These are phyloP conservation scores for Entonaema liquescens DNA, from an alignment of 495 filamentous ascomycete species.

Conservation along the genomic window DNA sequence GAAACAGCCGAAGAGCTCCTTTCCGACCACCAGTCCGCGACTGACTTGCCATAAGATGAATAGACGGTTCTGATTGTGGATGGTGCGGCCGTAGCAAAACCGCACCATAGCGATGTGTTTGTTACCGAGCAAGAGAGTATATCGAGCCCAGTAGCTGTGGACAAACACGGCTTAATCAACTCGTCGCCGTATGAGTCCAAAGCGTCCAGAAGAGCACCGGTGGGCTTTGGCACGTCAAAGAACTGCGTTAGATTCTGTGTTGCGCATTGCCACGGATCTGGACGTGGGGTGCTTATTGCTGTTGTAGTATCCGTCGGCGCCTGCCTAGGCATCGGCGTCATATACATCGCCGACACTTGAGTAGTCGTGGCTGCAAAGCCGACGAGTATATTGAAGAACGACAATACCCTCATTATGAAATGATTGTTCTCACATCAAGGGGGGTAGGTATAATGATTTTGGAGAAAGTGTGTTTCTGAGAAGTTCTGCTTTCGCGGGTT, in stretches of 20 bases:
- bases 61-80: not conserved
- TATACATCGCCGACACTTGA: too few relatives aligned
- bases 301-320: not conserved
- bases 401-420: too few relatives aligned
- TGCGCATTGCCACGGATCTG: not conserved
- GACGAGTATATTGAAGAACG: too few relatives aligned
- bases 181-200: not conserved
- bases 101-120: not conserved
- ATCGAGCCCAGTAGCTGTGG: not conserved
- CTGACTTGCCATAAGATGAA: not conserved
- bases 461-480: too few relatives aligned
- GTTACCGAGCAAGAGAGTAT: not conserved
- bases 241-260: constrained; percentile 1
- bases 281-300: not conserved
- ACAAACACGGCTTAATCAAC: not conserved
- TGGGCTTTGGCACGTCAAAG: not conserved
- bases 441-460: too few relatives aligned
- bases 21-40: not conserved
- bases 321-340: not conserved
- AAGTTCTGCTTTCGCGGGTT: too few relatives aligned
- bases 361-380: too few relatives aligned
- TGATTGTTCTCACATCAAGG: too few relatives aligned
- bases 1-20: not conserved
- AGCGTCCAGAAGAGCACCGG: not conserved
- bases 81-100: not conserved